A percentile compares a stretch with the other conserved stretches of the same genome.
These are phyloP conservation scores for Ceratobasidium sp. DNA, from an alignment of 1,284 basidiomycete genomes.

Conservation along the genomic window DNA sequence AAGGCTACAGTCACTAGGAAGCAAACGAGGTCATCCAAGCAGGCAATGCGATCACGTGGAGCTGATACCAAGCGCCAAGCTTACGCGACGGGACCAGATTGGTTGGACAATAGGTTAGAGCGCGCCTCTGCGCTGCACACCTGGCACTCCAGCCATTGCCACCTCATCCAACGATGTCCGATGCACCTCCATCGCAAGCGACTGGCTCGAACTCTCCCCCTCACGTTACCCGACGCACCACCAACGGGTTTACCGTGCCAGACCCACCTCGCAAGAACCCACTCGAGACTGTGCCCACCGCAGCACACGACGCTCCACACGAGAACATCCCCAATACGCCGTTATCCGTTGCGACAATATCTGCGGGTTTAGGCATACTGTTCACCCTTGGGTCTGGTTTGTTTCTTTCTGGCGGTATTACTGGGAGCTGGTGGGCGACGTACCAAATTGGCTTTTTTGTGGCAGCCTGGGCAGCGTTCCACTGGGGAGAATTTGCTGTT, in stretches of 20 bases:
- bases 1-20: neutral
- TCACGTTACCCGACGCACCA: conserved; percentile 20
- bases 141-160: conserved; percentile 5
- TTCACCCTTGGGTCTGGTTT: conserved; percentile 64
- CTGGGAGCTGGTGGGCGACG: conserved; percentile 66
- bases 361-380: conserved; percentile 72
- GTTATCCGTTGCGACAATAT: conserved; percentile 70
- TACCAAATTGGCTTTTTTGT: conserved; percentile 83
- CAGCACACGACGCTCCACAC: conserved; percentile 54
- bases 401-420: conserved; percentile 59
- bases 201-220: neutral
- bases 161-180: neutral
- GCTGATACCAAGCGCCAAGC: neutral
- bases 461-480: conserved; percentile 83
- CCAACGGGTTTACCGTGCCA: conserved; percentile 41
- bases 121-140: neutral
- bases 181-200: neutral
- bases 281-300: conserved; percentile 62
- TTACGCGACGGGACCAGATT: conserved; percentile 2
- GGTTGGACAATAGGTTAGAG: conserved; percentile 17
- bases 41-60: neutral
- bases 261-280: conserved; percentile 52
- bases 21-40: conserved; percentile 1
- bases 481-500: conserved; percentile 93
- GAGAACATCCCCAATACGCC: conserved; percentile 81